Evolutionary conservation across 176 grass and related monocot genomes (phyloP).

Genomic region (Oryza meyeriana): DNA sequence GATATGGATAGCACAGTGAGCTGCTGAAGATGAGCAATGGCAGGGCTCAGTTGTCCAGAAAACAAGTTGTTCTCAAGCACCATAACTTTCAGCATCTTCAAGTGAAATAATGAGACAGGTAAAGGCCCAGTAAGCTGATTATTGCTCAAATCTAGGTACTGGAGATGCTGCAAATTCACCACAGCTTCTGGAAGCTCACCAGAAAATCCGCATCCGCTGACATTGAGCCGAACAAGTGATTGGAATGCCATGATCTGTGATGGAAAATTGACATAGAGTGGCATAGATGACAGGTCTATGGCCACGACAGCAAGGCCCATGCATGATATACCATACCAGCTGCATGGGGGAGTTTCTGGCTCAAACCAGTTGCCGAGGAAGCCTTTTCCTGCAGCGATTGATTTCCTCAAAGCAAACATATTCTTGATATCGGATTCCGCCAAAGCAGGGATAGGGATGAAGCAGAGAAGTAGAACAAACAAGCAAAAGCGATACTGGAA

Average conservation of each 20-base stretch:
- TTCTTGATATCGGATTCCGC: constrained; percentile 43
- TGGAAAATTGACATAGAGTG: constrained; percentile 46
- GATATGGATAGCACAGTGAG: constrained; percentile 58
- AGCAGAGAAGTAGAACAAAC: constrained; percentile 29
- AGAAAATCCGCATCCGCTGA: constrained; percentile 49
- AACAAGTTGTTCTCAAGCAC: constrained; percentile 55
- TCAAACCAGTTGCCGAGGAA: constrained; percentile 59
- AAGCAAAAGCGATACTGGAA: constrained; percentile 25
- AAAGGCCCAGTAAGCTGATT: constrained; percentile 59
- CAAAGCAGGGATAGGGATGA: constrained; percentile 26
- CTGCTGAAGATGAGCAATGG: constrained; percentile 50
- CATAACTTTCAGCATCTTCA: constrained; percentile 59
- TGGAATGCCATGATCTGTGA: constrained; percentile 43
- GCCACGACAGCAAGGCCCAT: constrained; percentile 27
- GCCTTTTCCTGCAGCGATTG: constrained; percentile 32
- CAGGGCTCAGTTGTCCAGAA: constrained; percentile 47
- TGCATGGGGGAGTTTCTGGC: constrained; percentile 54
- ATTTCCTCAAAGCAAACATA: constrained; percentile 46
- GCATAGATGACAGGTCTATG: constrained; percentile 55
- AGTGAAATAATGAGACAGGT: constrained; percentile 46
- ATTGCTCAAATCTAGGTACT: constrained; percentile 65
- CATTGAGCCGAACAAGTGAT: constrained; percentile 49
- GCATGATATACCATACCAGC: constrained; percentile 72
- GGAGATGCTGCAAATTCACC: constrained; percentile 48
- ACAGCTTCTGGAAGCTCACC: constrained; percentile 55